Conservation (phyloP, 768 basidiomycete genomes). For the Lentinula edodes region DNA sequence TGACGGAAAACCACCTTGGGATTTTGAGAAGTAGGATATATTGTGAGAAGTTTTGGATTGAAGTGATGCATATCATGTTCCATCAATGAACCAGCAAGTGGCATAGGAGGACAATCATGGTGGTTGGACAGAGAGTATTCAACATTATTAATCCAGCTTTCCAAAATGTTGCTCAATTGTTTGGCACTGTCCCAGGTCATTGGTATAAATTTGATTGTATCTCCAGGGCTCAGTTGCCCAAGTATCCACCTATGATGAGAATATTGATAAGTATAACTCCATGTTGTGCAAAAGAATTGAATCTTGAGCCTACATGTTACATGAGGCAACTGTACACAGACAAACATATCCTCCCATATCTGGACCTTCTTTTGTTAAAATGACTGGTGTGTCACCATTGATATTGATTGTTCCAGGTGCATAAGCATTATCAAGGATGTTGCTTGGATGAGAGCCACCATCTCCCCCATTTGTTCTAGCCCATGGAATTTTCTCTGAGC, state of each 20-base stretch:
- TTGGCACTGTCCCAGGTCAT: slow-evolving; percentile 39
- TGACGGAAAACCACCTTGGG: slow-evolving; percentile 47
- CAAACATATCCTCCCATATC: slow-evolving; percentile 63
- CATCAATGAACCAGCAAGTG: background rate
- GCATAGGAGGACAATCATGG: background rate
- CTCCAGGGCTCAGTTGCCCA: slow-evolving; percentile 58
- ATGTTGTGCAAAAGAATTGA: background rate
- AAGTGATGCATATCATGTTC: slow-evolving; percentile 9
- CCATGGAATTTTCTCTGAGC: slow-evolving; percentile 40
- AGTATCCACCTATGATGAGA: slow-evolving; percentile 50
- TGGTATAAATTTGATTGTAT: slow-evolving; percentile 45
- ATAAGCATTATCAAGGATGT: slow-evolving; percentile 61
- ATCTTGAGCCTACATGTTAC: slow-evolving; percentile 37
- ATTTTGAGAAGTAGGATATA: slow-evolving; percentile 8
- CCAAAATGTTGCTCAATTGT: slow-evolving; percentile 12
- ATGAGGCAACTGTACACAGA: slow-evolving; percentile 44
- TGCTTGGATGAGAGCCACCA: slow-evolving; percentile 65
- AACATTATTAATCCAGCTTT: background rate
- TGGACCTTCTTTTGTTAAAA: slow-evolving; percentile 56
- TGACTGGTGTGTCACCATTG: slow-evolving; percentile 68
- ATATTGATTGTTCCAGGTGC: slow-evolving; percentile 50
- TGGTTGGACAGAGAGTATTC: background rate
- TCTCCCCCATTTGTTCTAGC: slow-evolving; percentile 53
- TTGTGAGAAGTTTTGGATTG: slow-evolving; percentile 33
- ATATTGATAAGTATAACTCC: too few species aligned